Conservation (phyloP, 768 basidiomycete species). For the Rhodotorula taiwanensis region DNA sequence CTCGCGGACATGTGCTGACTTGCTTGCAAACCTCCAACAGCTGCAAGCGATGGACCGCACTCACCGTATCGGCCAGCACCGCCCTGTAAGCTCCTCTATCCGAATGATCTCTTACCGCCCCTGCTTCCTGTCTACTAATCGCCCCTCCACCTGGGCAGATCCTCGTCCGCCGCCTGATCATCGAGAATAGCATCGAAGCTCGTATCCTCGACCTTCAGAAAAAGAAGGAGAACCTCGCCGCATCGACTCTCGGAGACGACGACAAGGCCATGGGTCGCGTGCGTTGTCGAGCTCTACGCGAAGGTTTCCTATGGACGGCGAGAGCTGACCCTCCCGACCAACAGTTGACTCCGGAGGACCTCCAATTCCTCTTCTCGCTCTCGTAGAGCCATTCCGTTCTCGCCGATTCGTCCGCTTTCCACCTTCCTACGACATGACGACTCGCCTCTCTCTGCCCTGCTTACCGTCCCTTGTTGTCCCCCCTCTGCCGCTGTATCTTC, state of each 20-base stretch:
- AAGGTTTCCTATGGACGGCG: not conserved
- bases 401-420: too few relatives aligned
- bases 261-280: slow-evolving; percentile 82
- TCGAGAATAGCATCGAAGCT: slow-evolving; percentile 87
- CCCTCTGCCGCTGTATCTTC: too few relatives aligned
- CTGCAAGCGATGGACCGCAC: slow-evolving; percentile 39
- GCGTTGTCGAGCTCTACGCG: slow-evolving; percentile 33
- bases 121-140: not conserved
- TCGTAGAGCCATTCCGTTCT: not conserved
- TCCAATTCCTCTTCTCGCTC: not conserved
- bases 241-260: slow-evolving; percentile 36
- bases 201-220: slow-evolving; percentile 92
- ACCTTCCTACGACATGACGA: too few relatives aligned
- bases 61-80: slow-evolving; percentile 35
- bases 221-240: slow-evolving; percentile 50
- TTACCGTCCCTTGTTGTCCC: too few relatives aligned
- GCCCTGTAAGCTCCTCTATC: too few relatives aligned
- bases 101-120: not conserved
- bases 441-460: too few relatives aligned
- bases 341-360: slow-evolving; percentile 2
- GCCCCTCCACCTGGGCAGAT: slow-evolving; percentile 49
- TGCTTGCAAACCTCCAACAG: too few relatives aligned
- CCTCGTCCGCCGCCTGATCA: slow-evolving; percentile 82
- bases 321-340: not conserved
- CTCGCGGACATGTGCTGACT: too few relatives aligned